phyloP scores from a whole-genome alignment of 768 basidiomycete species.

The Pleurotus salmoneostramineus region DNA sequence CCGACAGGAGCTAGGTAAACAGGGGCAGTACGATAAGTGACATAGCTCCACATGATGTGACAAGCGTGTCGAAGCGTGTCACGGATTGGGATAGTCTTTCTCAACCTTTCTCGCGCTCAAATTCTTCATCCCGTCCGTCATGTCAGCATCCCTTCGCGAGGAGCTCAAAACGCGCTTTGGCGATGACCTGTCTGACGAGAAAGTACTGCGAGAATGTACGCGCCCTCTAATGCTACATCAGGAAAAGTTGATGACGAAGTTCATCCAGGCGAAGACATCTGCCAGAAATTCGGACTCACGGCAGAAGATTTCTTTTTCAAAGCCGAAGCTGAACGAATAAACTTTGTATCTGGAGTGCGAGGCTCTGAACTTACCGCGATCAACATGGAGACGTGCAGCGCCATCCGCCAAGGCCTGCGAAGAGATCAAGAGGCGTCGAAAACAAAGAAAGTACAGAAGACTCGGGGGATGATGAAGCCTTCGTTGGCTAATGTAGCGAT shows the following conservation, averaged over 20 bases:
- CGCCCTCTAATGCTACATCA: neutral
- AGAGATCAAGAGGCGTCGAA: constrained; percentile 35
- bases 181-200: constrained; percentile 30
- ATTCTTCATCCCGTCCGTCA: neutral
- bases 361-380: constrained; percentile 34
- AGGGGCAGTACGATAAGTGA: neutral
- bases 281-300: constrained; percentile 53
- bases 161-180: constrained; percentile 24
- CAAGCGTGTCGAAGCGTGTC: neutral
- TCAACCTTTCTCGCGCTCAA: neutral
- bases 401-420: constrained; percentile 46
- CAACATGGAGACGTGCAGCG: constrained; percentile 44
- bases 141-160: constrained; percentile 7
- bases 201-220: constrained; percentile 51
- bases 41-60: neutral
- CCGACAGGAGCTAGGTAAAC: too few relatives aligned
- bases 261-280: constrained; percentile 54
- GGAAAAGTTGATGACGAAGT: neutral
- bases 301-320: constrained; percentile 59
- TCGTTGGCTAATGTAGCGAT: constrained; percentile 27
- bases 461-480: constrained; percentile 24
- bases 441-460: constrained; percentile 27
- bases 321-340: constrained; percentile 49
- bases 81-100: neutral
- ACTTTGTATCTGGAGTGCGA: constrained; percentile 26